Evolutionary conservation across 495 filamentous ascomycete genomes (phyloP).

Genomic region (Beverwykella pulmonaria): DNA sequence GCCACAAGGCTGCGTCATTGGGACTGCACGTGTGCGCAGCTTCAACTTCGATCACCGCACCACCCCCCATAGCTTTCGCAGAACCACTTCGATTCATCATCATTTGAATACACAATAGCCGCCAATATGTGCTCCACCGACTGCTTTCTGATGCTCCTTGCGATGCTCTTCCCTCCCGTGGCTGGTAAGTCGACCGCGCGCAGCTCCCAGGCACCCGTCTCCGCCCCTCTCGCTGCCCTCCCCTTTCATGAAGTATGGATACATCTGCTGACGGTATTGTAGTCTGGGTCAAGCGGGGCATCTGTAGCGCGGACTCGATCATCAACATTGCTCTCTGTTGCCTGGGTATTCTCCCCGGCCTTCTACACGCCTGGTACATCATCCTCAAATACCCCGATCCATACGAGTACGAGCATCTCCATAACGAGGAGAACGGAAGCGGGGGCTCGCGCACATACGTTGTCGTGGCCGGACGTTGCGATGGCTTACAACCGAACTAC

Average conservation of each 20-base stretch:
- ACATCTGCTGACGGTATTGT: conserved; percentile 33
- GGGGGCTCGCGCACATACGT: conserved; percentile 46
- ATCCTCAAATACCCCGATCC: conserved; percentile 84
- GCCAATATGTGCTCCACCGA: conserved; percentile 72
- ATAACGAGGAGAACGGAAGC: conserved; percentile 54
- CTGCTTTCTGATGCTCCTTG: conserved; percentile 83
- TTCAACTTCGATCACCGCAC: neutral
- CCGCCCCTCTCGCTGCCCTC: neutral
- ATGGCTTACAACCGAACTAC: conserved; percentile 31
- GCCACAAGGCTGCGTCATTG: neutral
- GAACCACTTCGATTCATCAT: neutral
- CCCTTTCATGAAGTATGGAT: neutral
- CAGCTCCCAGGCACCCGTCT: conserved; percentile 28
- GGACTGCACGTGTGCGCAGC: neutral
- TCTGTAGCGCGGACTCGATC: conserved; percentile 89
- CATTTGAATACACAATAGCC: conserved; percentile 8
- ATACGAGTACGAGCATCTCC: conserved; percentile 64
- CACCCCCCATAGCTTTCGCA: neutral
- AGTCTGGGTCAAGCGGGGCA: conserved; percentile 96
- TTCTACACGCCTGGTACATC: conserved; percentile 98
- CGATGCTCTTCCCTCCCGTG: conserved; percentile 91
- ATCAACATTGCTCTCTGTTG: conserved; percentile 92
- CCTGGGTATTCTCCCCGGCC: conserved; percentile 87
- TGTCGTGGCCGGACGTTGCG: conserved; percentile 48
- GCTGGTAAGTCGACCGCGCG: conserved; percentile 64